phyloP scores from a whole-genome alignment of 441 rosid species.

The Erodium moschatum region DNA sequence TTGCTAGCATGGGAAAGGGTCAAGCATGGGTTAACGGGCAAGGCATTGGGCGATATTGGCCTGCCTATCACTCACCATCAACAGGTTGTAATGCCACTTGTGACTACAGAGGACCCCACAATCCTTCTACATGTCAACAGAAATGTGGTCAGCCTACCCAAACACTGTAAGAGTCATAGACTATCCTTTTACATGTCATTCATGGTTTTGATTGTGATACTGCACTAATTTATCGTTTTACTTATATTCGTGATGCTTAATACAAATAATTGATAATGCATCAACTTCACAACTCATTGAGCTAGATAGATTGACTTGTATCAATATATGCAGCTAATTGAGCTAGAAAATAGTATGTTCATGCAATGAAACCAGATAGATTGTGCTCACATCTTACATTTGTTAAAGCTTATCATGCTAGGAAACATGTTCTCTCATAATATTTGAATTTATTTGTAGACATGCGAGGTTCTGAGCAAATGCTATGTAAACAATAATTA shows the following conservation, averaged over 20 bases:
- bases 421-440: not conserved
- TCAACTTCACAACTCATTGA: not conserved
- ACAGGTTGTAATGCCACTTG: constrained; percentile 42
- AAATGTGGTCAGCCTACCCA: constrained; percentile 61
- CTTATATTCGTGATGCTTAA: not conserved
- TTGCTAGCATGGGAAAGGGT: constrained; percentile 61
- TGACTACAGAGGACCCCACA: constrained; percentile 51
- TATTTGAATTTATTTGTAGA: not conserved
- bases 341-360: not conserved
- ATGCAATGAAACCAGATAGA: not conserved
- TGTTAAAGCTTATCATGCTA: not conserved
- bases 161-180: constrained; percentile 38
- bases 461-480: not conserved
- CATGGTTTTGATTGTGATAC: not conserved
- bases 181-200: constrained; percentile 1
- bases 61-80: constrained; percentile 42
- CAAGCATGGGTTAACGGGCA: constrained; percentile 68
- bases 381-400: not conserved
- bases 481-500: not conserved
- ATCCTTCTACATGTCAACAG: constrained; percentile 39
- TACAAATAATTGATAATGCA: not conserved
- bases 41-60: constrained; percentile 59
- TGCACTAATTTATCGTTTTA: not conserved
- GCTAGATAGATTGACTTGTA: not conserved
- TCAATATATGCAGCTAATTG: not conserved